These are phyloP conservation scores for Penicillium sp. DNA, from an alignment of 2,329 filamentous ascomycete species.

Conservation along the genomic window DNA sequence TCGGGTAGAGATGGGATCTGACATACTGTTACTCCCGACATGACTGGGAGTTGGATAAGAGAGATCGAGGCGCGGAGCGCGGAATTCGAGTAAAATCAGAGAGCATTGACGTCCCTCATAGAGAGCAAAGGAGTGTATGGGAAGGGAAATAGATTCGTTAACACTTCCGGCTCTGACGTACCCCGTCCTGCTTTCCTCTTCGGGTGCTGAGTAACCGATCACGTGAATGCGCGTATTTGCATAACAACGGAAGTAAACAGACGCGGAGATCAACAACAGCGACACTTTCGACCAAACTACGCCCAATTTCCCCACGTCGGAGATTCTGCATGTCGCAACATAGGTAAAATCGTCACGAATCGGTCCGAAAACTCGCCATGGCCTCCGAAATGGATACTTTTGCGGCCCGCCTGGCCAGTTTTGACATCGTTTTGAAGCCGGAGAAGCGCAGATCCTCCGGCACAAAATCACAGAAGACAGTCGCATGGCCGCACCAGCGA, in stretches of 20 bases:
- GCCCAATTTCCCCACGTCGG: background rate
- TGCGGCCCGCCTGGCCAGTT: conserved; percentile 78
- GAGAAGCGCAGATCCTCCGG: conserved; percentile 72
- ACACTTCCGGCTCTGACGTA: conserved; percentile 14
- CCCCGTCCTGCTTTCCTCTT: conserved; percentile 4
- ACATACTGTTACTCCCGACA: conserved; percentile 37
- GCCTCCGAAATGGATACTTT: conserved; percentile 59
- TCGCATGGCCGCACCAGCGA: conserved; percentile 76
- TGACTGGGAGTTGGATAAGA: conserved; percentile 21
- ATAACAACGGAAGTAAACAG: conserved; percentile 22
- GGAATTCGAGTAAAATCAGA: conserved; percentile 18
- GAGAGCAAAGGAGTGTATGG: conserved; percentile 17
- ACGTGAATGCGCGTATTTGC: conserved; percentile 21
- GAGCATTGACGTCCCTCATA: conserved; percentile 24
- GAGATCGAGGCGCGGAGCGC: conserved; percentile 30
- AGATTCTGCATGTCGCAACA: background rate
- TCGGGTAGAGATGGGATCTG: conserved; percentile 10
- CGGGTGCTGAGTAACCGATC: conserved; percentile 13
- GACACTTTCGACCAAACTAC: background rate
- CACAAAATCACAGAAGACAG: conserved; percentile 57
- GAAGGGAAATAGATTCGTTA: conserved; percentile 9
- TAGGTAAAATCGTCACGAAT: background rate
- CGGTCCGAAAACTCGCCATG: conserved; percentile 17
- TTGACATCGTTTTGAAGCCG: conserved; percentile 63
- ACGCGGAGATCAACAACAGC: conserved; percentile 11